These are phyloP conservation scores for Terfezia boudieri DNA, from an alignment of 495 filamentous ascomycete species.

Conservation along the genomic window DNA sequence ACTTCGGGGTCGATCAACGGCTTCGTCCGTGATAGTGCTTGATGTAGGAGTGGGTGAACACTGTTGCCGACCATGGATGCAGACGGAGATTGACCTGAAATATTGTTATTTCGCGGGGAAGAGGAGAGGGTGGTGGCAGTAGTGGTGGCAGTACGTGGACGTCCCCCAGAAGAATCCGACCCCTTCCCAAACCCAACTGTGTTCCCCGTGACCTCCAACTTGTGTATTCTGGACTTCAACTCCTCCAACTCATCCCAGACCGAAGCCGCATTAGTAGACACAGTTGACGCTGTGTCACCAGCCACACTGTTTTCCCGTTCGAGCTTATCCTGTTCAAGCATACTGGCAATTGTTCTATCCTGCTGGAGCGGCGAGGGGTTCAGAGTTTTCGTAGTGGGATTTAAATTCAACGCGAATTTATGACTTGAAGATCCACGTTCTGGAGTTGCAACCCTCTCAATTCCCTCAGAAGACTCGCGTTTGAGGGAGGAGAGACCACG, in stretches of 20 bases:
- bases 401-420: conserved; percentile 1
- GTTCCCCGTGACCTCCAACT: conserved; percentile 40
- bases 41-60: conserved; percentile 51
- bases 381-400: neutral
- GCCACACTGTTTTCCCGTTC: conserved; percentile 12
- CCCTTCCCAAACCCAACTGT: conserved; percentile 22
- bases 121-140: conserved; percentile 82
- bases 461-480: neutral
- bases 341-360: neutral
- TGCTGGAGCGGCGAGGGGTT: neutral
- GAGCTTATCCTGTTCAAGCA: conserved; percentile 4
- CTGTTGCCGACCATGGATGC: conserved; percentile 22
- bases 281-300: conserved; percentile 56
- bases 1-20: conserved; percentile 41
- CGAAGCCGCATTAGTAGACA: conserved; percentile 69
- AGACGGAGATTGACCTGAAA: conserved; percentile 26
- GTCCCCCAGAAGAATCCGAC: conserved; percentile 49
- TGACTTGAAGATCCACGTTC: neutral
- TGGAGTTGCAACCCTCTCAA: neutral
- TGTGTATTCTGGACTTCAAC: conserved; percentile 76
- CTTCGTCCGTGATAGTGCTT: conserved; percentile 59
- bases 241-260: conserved; percentile 98
- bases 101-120: conserved; percentile 40
- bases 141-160: conserved; percentile 75
- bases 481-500: conserved; percentile 7